Conservation (phyloP, 495 filamentous ascomycete species). For the Xylaria flabelliformis region DNA sequence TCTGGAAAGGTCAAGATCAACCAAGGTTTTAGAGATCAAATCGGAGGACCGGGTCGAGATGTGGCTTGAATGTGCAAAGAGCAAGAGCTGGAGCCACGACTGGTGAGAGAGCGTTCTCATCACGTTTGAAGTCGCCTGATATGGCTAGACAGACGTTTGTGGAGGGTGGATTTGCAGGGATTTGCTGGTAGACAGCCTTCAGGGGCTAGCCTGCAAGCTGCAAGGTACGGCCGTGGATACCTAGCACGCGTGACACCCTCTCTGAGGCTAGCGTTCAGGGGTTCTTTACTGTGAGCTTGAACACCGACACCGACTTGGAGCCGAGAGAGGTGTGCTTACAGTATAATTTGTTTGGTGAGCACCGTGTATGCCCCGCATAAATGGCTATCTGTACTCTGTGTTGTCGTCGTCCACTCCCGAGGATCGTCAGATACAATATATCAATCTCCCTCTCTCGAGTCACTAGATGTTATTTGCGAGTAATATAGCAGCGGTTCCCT, state of each 20-base stretch:
- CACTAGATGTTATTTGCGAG: neutral
- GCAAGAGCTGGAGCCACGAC: neutral
- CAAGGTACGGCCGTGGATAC: slow-evolving; percentile 26
- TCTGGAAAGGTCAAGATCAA: slow-evolving; percentile 15
- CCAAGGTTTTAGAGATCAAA: slow-evolving; percentile 1
- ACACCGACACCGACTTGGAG: slow-evolving; percentile 17
- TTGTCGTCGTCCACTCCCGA: neutral
- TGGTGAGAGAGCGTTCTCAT: neutral
- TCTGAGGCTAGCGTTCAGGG: slow-evolving; percentile 16
- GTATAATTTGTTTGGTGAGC: neutral
- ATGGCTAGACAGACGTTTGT: slow-evolving; percentile 24
- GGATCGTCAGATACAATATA: neutral
- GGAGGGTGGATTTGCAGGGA: slow-evolving; percentile 15
- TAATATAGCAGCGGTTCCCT: neutral
- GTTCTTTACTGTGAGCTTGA: slow-evolving; percentile 1
- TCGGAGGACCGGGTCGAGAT: neutral
- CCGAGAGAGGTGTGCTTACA: neutral
- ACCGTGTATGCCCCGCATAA: slow-evolving; percentile 5
- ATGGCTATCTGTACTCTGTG: neutral
- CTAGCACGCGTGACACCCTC: slow-evolving; percentile 20
- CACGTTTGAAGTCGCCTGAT: slow-evolving; percentile 22
- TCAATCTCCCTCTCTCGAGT: neutral
- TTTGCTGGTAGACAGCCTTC: neutral
- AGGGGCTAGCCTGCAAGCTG: slow-evolving; percentile 24
- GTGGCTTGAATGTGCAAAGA: neutral